phyloP scores from a whole-genome alignment of 768 basidiomycete species.

The Boletus eberwhitei region DNA sequence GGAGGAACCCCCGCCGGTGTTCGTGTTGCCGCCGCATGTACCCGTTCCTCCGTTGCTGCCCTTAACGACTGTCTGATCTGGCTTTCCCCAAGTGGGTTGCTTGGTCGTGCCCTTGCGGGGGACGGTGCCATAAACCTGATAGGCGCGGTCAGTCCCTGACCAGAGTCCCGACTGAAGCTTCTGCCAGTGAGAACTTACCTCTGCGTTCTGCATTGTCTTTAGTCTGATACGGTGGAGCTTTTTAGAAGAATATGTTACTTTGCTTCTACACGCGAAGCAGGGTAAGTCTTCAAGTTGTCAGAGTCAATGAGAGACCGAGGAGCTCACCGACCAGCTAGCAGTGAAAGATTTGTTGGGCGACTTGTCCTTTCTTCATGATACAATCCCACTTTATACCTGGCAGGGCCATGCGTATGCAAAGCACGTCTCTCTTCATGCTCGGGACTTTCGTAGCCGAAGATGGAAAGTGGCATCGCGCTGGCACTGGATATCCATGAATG shows the following conservation, averaged over 20 bases:
- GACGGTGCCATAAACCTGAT: conserved; percentile 1
- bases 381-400: conserved; percentile 15
- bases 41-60: not conserved
- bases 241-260: not conserved
- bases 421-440: not conserved
- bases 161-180: not conserved
- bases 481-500: not conserved
- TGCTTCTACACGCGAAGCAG: conserved; percentile 1
- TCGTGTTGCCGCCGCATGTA: not conserved
- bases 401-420: not conserved
- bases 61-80: rapidly evolving
- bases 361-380: not conserved
- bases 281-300: not conserved
- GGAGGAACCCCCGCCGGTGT: not conserved
- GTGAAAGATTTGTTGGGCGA: not conserved
- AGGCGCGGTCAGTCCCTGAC: not conserved
- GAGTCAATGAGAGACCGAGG: not conserved
- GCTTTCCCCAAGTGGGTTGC: conserved; percentile 13
- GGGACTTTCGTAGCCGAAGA: not conserved
- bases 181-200: conserved; percentile 5
- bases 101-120: conserved; percentile 5
- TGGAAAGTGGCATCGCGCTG: not conserved
- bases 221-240: not conserved
- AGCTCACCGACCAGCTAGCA: conserved; percentile 10
- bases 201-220: conserved; percentile 6